Conservation (phyloP, 352 stramenopile genomes). For the Globisporangium nunn region DNA sequence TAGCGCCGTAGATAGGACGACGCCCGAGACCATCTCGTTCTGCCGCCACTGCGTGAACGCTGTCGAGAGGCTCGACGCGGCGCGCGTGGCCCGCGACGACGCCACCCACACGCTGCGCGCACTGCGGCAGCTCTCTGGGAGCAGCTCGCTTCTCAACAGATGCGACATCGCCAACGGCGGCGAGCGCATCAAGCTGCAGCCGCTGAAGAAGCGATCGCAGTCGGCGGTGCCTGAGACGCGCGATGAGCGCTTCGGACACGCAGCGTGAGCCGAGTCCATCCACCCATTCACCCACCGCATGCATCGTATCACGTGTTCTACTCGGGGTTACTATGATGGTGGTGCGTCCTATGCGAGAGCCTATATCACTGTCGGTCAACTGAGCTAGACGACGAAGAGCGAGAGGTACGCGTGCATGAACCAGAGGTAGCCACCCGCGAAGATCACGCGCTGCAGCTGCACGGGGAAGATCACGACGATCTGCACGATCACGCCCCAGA, state of each 20-base stretch:
- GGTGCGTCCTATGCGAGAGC: neutral
- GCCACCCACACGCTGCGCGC: constrained; percentile 7
- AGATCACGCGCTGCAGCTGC: constrained; percentile 52
- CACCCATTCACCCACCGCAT: neutral
- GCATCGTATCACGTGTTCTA: neutral
- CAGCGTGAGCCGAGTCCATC: neutral
- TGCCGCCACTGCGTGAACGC: constrained; percentile 12
- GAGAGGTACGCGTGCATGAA: constrained; percentile 75
- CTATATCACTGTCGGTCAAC: too few relatives aligned
- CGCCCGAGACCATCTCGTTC: constrained; percentile 3
- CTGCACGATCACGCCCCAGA: constrained; percentile 73
- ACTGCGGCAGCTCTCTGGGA: constrained; percentile 1
- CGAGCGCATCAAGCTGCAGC: constrained; percentile 16
- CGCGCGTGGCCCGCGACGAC: constrained; percentile 10
- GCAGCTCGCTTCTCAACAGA: neutral
- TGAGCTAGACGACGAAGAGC: constrained; percentile 20
- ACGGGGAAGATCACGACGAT: constrained; percentile 55
- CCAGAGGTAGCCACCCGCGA: constrained; percentile 51
- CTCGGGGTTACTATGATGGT: neutral
- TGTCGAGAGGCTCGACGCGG: constrained; percentile 9
- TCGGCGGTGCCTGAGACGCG: neutral
- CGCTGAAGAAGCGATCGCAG: constrained; percentile 17
- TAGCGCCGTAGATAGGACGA: too few relatives aligned
- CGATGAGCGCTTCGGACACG: neutral
- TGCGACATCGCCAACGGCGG: neutral